A percentile compares a stretch with the other conserved stretches of the same genome.
Conservation (phyloP, 306 rosid genomes). For the Phaseolus lunatus region DNA sequence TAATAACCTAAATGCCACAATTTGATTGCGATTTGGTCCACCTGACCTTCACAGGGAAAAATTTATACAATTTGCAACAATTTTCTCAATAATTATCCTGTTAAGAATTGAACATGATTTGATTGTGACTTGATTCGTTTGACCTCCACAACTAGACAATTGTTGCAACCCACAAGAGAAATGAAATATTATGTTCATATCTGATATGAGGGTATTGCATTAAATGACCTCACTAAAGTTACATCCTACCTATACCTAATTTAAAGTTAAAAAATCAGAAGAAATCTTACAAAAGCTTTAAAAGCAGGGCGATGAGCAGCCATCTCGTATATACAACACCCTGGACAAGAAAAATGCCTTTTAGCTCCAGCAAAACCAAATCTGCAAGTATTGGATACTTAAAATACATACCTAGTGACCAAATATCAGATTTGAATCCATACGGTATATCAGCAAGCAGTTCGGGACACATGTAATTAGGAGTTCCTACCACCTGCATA, state of each 20-base stretch:
- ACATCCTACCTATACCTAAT: conserved; percentile 8
- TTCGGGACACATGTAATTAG: conserved; percentile 99
- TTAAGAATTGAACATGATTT: too few relatives aligned
- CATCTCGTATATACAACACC: conserved; percentile 99
- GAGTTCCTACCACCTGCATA: conserved; percentile 97
- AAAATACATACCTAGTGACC: conserved; percentile 88
- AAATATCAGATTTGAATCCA: conserved; percentile 98
- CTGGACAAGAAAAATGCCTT: conserved; percentile 55
- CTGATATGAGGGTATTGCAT: background rate
- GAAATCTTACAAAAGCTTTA: conserved; percentile 92
- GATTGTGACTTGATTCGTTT: too few relatives aligned
- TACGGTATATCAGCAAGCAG: conserved; percentile 99
- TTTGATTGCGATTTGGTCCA: too few relatives aligned
- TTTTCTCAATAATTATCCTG: too few relatives aligned
- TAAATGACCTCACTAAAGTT: conserved; percentile 2
- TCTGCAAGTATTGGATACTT: conserved; percentile 5
- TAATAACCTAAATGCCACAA: too few relatives aligned
- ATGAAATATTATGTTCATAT: conserved; percentile 26
- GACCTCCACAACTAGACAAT: too few relatives aligned
- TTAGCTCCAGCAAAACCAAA: conserved; percentile 49
- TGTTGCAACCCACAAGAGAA: background rate
- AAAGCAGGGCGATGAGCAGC: conserved; percentile 99
- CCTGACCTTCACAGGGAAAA: too few relatives aligned
- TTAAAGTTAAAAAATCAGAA: conserved; percentile 35
- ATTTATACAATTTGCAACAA: too few relatives aligned